Conservation (phyloP, 148 eudicot species). For the Selenicereus undatus region DNA sequence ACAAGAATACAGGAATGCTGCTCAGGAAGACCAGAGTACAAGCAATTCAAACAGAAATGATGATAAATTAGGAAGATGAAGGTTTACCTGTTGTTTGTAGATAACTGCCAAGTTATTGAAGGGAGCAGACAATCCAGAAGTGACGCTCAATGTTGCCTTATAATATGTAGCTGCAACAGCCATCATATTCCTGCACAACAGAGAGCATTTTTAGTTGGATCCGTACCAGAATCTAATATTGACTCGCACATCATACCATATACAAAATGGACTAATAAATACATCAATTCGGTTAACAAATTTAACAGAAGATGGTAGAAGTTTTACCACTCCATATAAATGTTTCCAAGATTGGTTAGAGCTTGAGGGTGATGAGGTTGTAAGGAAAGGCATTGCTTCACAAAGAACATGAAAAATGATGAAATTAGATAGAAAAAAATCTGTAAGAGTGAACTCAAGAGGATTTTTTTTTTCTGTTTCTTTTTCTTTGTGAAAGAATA, state of each 20-base stretch:
- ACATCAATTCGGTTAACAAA: not conserved
- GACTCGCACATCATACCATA: not conserved
- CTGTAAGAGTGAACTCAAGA: not conserved
- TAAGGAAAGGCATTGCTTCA: constrained; percentile 85
- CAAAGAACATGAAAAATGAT: constrained; percentile 18
- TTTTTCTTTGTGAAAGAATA: not conserved
- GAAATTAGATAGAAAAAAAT: constrained; percentile 10
- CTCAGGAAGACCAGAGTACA: not conserved
- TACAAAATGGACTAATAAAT: constrained; percentile 5
- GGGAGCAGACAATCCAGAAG: constrained; percentile 93
- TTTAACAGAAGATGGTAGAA: not conserved
- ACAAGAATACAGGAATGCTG: not conserved
- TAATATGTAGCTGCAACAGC: constrained; percentile 84
- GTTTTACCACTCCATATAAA: constrained; percentile 88
- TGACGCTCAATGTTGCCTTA: constrained; percentile 80
- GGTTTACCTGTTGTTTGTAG: constrained; percentile 78
- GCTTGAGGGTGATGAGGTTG: constrained; percentile 97
- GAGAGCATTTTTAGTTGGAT: constrained; percentile 4
- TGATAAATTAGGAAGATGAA: not conserved
- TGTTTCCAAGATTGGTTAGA: constrained; percentile 92
- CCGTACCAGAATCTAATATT: too few relatives aligned
- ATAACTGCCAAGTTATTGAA: constrained; percentile 89
- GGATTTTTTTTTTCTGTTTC: too few relatives aligned
- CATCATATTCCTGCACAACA: constrained; percentile 73
- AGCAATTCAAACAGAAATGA: not conserved